Percentiles rank a stretch among this genome's conserved stretches.
These are phyloP conservation scores for Tripterygium wilfordii DNA, from an alignment of 177 flowering plant genomes.

Conservation along the genomic window DNA sequence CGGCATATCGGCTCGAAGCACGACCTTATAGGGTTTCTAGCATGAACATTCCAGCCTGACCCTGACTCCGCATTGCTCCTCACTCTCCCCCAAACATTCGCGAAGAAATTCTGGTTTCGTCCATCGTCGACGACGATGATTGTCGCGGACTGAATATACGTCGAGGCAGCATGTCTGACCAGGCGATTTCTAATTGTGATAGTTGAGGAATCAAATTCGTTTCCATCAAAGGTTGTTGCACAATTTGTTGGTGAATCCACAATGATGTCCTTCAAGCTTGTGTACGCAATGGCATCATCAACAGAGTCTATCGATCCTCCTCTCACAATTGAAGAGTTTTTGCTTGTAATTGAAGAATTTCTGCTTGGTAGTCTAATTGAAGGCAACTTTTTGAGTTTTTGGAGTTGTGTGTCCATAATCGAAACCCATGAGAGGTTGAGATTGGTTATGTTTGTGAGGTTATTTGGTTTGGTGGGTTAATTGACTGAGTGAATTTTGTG, in stretches of 20 bases:
- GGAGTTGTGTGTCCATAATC: slow-evolving; percentile 1
- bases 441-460: too few relatives aligned
- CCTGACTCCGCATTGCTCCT: slow-evolving; percentile 1
- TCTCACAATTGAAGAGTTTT: slow-evolving; percentile 1
- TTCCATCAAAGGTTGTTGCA: not conserved
- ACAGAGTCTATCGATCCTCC: slow-evolving; percentile 1
- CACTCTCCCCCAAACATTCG: slow-evolving; percentile 17
- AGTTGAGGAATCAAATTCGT: slow-evolving; percentile 21
- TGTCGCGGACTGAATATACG: slow-evolving; percentile 49
- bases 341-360: slow-evolving; percentile 2
- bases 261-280: slow-evolving; percentile 51
- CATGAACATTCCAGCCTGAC: slow-evolving; percentile 18
- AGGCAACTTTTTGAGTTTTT: not conserved
- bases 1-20: slow-evolving; percentile 17
- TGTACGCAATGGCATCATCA: slow-evolving; percentile 24
- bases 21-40: slow-evolving; percentile 16
- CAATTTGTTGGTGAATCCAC: not conserved
- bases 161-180: slow-evolving; percentile 64
- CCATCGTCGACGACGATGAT: slow-evolving; percentile 13
- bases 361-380: not conserved
- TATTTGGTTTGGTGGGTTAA: not conserved
- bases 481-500: not conserved
- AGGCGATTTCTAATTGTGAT: slow-evolving; percentile 45
- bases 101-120: slow-evolving; percentile 28
- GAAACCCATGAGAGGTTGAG: too few relatives aligned